phyloP scores from a whole-genome alignment of 1,139 yeast genomes.

The Casaregolazyma lundiana region DNA sequence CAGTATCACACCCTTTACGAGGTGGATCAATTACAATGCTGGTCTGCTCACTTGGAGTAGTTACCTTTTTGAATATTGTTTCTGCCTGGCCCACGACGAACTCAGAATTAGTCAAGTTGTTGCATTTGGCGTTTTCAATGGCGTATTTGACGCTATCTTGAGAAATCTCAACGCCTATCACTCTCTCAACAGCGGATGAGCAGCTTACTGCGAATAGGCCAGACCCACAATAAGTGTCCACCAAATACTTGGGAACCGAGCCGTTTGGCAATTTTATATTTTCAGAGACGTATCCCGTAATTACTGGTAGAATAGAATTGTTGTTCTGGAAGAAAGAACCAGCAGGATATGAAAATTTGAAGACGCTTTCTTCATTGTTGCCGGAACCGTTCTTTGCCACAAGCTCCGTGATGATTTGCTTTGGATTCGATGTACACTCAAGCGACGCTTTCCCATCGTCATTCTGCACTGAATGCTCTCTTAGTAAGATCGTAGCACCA shows the following conservation, averaged over 20 bases:
- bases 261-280: constrained; percentile 49
- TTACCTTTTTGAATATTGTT: constrained; percentile 73
- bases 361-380: constrained; percentile 24
- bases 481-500: constrained; percentile 80
- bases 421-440: constrained; percentile 55
- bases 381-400: constrained; percentile 41
- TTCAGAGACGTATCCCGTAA: constrained; percentile 72
- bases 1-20: constrained; percentile 91
- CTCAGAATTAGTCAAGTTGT: constrained; percentile 68
- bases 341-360: constrained; percentile 79
- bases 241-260: constrained; percentile 55
- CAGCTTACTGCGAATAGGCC: constrained; percentile 90
- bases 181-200: constrained; percentile 70
- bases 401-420: constrained; percentile 76
- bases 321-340: constrained; percentile 96
- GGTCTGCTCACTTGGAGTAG: constrained; percentile 66
- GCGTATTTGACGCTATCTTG: constrained; percentile 92
- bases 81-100: constrained; percentile 94
- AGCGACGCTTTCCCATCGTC: constrained; percentile 34
- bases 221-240: constrained; percentile 97
- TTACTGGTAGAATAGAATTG: constrained; percentile 80
- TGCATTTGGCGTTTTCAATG: constrained; percentile 67
- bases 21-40: constrained; percentile 96
- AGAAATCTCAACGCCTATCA: constrained; percentile 91
- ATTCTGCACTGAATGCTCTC: constrained; percentile 61